These are phyloP conservation scores for Quercus engelmannii DNA, from an alignment of 306 rosid species.

Conservation along the genomic window DNA sequence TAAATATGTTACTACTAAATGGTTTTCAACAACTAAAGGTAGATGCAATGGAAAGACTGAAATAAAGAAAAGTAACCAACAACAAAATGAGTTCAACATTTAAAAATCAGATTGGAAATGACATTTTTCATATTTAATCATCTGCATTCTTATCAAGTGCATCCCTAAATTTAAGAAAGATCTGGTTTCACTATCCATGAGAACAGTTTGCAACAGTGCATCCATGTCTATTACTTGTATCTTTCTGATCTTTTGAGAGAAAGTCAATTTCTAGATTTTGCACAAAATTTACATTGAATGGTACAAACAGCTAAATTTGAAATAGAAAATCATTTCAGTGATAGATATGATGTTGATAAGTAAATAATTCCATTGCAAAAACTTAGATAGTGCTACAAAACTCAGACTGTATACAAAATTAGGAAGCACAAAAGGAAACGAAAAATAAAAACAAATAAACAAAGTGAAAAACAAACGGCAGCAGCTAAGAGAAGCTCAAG, in stretches of 20 bases:
- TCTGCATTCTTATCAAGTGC: not conserved
- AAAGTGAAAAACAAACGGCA: too few species aligned
- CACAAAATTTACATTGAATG: not conserved
- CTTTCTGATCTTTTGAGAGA: not conserved
- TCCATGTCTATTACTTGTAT: not conserved
- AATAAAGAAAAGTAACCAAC: not conserved
- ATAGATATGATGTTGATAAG: not conserved
- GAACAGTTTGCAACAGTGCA: not conserved
- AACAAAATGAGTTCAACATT: slow-evolving; percentile 1
- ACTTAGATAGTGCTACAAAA: too few species aligned
- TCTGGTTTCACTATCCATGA: not conserved
- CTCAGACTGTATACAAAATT: too few species aligned
- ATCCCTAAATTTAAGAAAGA: not conserved
- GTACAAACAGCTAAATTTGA: not conserved
- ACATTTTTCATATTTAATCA: not conserved
- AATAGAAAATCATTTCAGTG: not conserved
- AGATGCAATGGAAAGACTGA: not conserved
- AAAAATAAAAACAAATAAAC: too few species aligned
- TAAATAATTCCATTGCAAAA: too few species aligned
- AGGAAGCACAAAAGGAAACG: too few species aligned
- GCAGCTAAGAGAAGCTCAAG: too few species aligned
- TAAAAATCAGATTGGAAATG: not conserved
- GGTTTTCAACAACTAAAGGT: slow-evolving; percentile 7
- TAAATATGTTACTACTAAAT: not conserved
- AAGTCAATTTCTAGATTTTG: not conserved